Evolutionary conservation across 2,329 filamentous ascomycete species (phyloP), one percentile per base, ranked within the genome.

Genomic region (Nemania sp.): DNA sequence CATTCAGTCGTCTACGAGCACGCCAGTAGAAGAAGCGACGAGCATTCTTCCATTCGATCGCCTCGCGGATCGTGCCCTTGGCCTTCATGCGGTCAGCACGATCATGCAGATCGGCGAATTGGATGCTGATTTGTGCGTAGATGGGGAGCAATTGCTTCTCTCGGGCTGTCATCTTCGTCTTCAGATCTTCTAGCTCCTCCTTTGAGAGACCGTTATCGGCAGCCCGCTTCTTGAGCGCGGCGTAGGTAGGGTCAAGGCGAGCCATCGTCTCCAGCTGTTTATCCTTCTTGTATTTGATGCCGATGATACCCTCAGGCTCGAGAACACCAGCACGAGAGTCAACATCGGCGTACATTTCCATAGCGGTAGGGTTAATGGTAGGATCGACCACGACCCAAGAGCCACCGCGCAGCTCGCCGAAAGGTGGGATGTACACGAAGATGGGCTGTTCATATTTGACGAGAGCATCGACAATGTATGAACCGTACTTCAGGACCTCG

Each of bases 21-120:
- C 95, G 94, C 95, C 96, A 99, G 90, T 98, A 99, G 84, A 99
- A 98, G 91, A 95, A 98, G 74, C 94, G 90, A 67, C 95, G 89
- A 10, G 94, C 89, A 70, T 97, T 90, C 75, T 86, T 83, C 95
- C 94, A 98, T 72, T 89, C 85, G 42, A 99, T 84, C 12, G 87
- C 80, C 70, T 90, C 86, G 65, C 95, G 92, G 72, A 99, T 97
- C 59, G 90, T 89, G 64, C 92, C 90, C 88, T 99, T 99, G 77
- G 95, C 95, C 81, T 97, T 87, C 95, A 99, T 99, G 79, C 95
- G 92, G 61, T 93, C 95, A 45, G 95, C 89, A 48, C 95, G 93
- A 78, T 99, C 95, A 81, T 99, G 95, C 51, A 99, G 85, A 77
- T 99, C 95, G 62, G 95, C 94, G 71, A 97, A 99, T 76, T 99